These are phyloP conservation scores for Termitomyces sp. DNA, from an alignment of 768 basidiomycete species.

Conservation along the genomic window DNA sequence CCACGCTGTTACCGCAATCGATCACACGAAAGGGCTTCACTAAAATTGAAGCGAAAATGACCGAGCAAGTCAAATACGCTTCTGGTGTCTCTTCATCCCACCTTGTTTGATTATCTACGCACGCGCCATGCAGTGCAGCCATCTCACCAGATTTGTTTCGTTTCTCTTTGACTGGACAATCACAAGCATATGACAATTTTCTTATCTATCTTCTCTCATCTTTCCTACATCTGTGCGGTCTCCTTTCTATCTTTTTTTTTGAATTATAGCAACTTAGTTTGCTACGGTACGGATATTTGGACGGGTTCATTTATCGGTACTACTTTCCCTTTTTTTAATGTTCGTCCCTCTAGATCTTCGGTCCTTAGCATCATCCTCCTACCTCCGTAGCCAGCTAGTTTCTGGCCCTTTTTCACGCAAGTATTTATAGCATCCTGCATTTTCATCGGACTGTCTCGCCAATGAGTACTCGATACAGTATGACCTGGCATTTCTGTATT, in stretches of 20 bases:
- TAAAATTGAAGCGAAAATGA: conserved; percentile 8
- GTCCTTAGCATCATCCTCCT: not conserved
- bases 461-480: conserved; percentile 6
- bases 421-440: conserved; percentile 11
- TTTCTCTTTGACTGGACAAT: conserved; percentile 17
- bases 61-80: not conserved
- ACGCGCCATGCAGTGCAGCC: conserved; percentile 17
- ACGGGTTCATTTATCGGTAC: conserved; percentile 10
- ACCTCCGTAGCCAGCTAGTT: not conserved
- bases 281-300: conserved; percentile 12
- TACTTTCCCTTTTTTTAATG: not conserved
- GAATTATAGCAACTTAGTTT: conserved; percentile 2
- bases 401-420: not conserved
- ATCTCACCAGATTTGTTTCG: conserved; percentile 20
- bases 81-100: conserved; percentile 6
- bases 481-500: not conserved
- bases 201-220: conserved; percentile 8
- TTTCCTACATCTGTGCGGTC: not conserved
- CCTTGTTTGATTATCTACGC: conserved; percentile 18
- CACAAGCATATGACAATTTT: conserved; percentile 13
- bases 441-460: conserved; percentile 7
- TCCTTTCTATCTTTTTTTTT: not conserved
- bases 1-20: not conserved
- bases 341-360: not conserved
- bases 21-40: not conserved